Evolutionary conservation across 352 stramenopile species (phyloP).

Genomic region (Phytopythium oedochilum): DNA sequence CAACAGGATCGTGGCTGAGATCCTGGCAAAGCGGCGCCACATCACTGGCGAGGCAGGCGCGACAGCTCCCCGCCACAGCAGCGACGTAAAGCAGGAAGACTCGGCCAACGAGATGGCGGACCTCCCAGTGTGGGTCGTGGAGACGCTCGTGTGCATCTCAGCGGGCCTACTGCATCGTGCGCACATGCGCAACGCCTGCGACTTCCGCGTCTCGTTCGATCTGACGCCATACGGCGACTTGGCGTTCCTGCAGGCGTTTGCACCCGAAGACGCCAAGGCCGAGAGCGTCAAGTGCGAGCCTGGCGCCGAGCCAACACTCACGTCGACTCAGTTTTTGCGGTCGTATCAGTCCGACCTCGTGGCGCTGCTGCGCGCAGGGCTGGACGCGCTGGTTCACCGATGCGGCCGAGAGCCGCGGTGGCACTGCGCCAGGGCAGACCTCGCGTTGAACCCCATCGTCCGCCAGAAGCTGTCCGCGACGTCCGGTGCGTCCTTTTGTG

Average conservation of each 20-base stretch:
- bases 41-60: slow-evolving; percentile 9
- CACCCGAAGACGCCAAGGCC: slow-evolving; percentile 29
- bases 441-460: slow-evolving; percentile 67
- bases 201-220: slow-evolving; percentile 79
- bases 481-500: slow-evolving; percentile 28
- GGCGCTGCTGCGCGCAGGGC: slow-evolving; percentile 37
- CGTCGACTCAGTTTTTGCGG: slow-evolving; percentile 50
- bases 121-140: slow-evolving; percentile 62
- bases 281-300: slow-evolving; percentile 19
- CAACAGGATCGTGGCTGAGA: slow-evolving; percentile 42
- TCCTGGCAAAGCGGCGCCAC: slow-evolving; percentile 39
- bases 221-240: slow-evolving; percentile 78
- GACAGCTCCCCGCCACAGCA: slow-evolving; percentile 5
- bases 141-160: slow-evolving; percentile 60
- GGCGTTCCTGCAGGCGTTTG: slow-evolving; percentile 70
- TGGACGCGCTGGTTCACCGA: slow-evolving; percentile 46
- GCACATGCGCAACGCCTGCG: slow-evolving; percentile 67
- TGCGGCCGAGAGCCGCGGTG: slow-evolving; percentile 74
- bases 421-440: slow-evolving; percentile 68
- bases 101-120: slow-evolving; percentile 32
- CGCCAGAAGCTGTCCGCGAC: slow-evolving; percentile 58
- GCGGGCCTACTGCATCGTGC: slow-evolving; percentile 68
- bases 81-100: slow-evolving; percentile 15
- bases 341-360: slow-evolving; percentile 55
- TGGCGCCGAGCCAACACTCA: slow-evolving; percentile 14